Conservation (phyloP, 176 grass and related monocot species). For the Calamus simplicifolius region DNA sequence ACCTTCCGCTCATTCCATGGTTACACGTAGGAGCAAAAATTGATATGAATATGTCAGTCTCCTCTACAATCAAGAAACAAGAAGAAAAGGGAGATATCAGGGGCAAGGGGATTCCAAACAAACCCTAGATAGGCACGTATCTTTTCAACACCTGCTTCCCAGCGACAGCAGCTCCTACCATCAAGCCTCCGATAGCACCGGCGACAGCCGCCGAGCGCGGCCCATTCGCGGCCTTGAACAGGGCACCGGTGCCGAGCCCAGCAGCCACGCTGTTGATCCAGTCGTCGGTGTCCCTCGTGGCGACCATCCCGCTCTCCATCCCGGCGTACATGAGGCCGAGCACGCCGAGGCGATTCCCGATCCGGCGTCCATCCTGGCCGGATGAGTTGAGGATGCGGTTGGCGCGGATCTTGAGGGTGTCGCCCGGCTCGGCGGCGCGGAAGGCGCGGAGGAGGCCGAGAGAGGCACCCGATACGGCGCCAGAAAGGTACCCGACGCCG, state of each 20-base stretch:
- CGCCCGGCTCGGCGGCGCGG: slow-evolving; percentile 1
- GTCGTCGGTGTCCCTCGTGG: not conserved
- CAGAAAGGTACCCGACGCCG: slow-evolving; percentile 5
- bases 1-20: too few species aligned
- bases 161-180: slow-evolving; percentile 4
- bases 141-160: slow-evolving; percentile 6
- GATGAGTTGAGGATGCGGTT: slow-evolving; percentile 8
- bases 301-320: slow-evolving; percentile 3
- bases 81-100: too few species aligned
- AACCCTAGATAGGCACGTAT: slow-evolving; percentile 3
- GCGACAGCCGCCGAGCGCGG: slow-evolving; percentile 1
- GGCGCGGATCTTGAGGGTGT: slow-evolving; percentile 3
- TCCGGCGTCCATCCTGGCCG: slow-evolving; percentile 7
- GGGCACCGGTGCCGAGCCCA: not conserved
- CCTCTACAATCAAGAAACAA: too few species aligned
- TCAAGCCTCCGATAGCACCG: not conserved
- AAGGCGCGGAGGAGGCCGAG: not conserved
- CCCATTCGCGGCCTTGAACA: slow-evolving; percentile 2
- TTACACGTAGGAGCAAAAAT: too few species aligned
- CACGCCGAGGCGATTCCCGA: slow-evolving; percentile 1
- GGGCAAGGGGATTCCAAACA: too few species aligned
- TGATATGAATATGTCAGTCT: too few species aligned
- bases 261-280: slow-evolving; percentile 7
- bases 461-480: not conserved
- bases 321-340: slow-evolving; percentile 2